phyloP scores from a whole-genome alignment of 2,329 filamentous ascomycete genomes.

The Cyanodermella asteris region DNA sequence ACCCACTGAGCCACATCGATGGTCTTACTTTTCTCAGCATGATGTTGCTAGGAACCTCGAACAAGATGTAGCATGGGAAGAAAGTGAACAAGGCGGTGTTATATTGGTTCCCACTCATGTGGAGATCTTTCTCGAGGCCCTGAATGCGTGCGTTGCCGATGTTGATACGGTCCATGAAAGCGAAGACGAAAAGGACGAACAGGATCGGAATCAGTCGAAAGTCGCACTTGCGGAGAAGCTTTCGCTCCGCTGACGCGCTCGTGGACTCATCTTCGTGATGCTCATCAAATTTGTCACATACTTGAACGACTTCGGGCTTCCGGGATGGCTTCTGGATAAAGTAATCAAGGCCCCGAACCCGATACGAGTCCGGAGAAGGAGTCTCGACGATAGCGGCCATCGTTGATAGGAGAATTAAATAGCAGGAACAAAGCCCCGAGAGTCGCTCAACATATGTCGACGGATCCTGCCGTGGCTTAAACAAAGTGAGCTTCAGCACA shows the following conservation, averaged over 20 bases:
- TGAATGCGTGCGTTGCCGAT: constrained; percentile 26
- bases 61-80: constrained; percentile 24
- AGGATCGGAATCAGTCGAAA: constrained; percentile 26
- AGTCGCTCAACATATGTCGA: no score
- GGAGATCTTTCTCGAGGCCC: constrained; percentile 20
- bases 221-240: constrained; percentile 26
- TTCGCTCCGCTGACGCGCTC: constrained; percentile 22
- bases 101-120: constrained; percentile 20
- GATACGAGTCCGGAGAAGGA: no score
- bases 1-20: constrained; percentile 19
- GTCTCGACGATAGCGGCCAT: no score
- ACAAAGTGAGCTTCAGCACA: no score
- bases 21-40: constrained; percentile 22
- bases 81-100: constrained; percentile 23
- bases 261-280: no score
- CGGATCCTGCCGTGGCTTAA: no score
- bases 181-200: constrained; percentile 22
- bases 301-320: no score
- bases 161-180: constrained; percentile 25
- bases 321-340: no score
- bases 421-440: no score
- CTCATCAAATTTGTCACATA: no score
- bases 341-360: no score
- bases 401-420: no score
- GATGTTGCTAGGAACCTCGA: constrained; percentile 25